A percentile compares a stretch with the other conserved stretches of the same genome.
These are phyloP conservation scores for Chlorella ohadii DNA, from an alignment of 139 green algal species.

Conservation along the genomic window DNA sequence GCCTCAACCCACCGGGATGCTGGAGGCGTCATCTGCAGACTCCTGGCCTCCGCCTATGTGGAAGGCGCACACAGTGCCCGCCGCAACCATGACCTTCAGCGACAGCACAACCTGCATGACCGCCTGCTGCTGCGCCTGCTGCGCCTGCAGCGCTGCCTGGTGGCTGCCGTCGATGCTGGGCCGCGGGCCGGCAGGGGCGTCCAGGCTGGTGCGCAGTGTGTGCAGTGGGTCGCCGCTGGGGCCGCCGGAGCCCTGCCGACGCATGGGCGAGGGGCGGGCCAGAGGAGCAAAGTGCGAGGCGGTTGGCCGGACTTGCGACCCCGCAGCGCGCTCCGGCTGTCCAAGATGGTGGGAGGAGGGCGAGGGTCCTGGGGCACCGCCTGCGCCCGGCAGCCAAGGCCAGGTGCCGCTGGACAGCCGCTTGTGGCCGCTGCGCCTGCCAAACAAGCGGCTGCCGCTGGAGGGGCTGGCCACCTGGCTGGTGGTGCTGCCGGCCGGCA, in stretches of 20 bases:
- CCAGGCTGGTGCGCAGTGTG: no score
- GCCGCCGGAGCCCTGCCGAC: no score
- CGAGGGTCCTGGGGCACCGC: no score
- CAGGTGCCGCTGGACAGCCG: neutral
- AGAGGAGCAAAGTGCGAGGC: no score
- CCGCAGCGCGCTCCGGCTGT: no score
- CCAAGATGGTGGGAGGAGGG: no score
- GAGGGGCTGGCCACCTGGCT: neutral
- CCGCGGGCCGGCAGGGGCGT: no score
- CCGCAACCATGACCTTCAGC: slow-evolving; percentile 69
- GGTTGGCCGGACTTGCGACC: no score
- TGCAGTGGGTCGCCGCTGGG: no score
- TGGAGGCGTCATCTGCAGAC: slow-evolving; percentile 21
- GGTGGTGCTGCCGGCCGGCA: neutral
- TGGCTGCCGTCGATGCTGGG: no score
- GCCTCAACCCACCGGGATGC: slow-evolving; percentile 37
- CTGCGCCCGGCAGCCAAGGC: no score
- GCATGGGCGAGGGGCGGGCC: no score
- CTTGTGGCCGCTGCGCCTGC: neutral
- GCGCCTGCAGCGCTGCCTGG: neutral
- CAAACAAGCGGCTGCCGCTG: neutral
- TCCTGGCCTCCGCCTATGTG: slow-evolving; percentile 72
- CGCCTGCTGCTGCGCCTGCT: neutral
- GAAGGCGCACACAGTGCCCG: slow-evolving; percentile 71
- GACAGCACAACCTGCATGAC: slow-evolving; percentile 51